Base-by-base conservation (phyloP, 2,329 filamentous ascomycete genomes). In the Fusarium pseudoanthophilum region DNA sequence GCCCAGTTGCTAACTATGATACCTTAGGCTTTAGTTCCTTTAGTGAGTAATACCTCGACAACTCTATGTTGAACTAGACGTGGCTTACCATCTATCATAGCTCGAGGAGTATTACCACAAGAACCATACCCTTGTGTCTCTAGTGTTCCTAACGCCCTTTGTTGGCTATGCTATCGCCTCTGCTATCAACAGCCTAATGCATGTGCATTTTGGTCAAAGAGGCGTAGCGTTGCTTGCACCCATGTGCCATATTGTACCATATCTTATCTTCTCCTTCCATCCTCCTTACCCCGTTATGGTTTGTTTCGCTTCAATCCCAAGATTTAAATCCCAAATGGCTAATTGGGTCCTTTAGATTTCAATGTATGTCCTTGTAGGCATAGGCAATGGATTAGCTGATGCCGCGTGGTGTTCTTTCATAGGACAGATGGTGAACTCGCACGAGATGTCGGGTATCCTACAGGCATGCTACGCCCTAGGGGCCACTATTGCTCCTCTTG, bases 21-120 rank as follows among this genome's bases (percentile, higher is more conserved):
- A 15, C 10, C 13, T 46, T 11, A 46, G 43, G 43, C 43, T 21
- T 46, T 46, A 4, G 43, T 46, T 46, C 43, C 43, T 5, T 28
- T 46, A 18, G 43, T 46, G 18, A 46, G 43, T 28, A 28, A 10
- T 15, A 7, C 10, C 13, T 46, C 13, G 18, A 46, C 0, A 14
- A 13, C 18, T 21, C 9, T 28, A 1, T 7, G 13, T 20, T 11
- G 11, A 15, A 21, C 5, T 21, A 28, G 4, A 21, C 9, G 1
- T 21, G 26, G 24, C 43, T 46, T 28, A 46, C 43, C 15, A 24
- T 46, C 4, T 14, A 1, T 28, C 8, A 28, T 21, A 46, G 26
- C 43, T 46, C 20, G 26, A 46, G 24, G 18, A 46, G 14, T 46
- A 46, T 21, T 46, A 46, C 26, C 43, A 46, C 18, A 46, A 46